Conservation (phyloP, 305 asterid genomes). For the Solanum hybrid region DNA sequence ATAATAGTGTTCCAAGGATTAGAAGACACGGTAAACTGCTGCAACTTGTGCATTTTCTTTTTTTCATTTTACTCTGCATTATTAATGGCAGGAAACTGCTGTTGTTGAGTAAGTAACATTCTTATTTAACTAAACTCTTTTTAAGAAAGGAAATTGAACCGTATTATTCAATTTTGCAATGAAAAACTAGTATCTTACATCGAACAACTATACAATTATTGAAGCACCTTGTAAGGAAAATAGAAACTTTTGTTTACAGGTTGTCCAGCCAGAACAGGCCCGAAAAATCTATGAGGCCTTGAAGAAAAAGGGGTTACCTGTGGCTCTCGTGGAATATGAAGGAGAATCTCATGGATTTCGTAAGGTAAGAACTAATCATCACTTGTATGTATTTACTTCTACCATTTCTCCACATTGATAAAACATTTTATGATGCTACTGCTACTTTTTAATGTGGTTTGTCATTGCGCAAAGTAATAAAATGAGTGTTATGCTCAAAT, state of each 20-base stretch:
- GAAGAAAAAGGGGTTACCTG: slow-evolving; percentile 75
- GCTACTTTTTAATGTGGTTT: neutral
- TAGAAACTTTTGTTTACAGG: slow-evolving; percentile 23
- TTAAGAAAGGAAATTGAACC: neutral
- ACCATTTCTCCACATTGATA: neutral
- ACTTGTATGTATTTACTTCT: neutral
- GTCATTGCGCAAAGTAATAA: neutral
- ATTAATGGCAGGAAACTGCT: neutral
- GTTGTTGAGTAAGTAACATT: neutral
- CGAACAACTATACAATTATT: neutral
- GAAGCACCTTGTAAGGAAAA: neutral
- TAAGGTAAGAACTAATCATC: slow-evolving; percentile 35
- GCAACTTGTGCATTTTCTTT: neutral
- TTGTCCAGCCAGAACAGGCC: slow-evolving; percentile 72
- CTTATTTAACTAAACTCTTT: neutral
- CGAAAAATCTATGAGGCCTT: slow-evolving; percentile 69
- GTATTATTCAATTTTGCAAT: neutral
- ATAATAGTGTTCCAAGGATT: slow-evolving; percentile 75
- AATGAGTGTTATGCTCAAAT: neutral
- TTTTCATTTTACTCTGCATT: neutral
- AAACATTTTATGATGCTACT: neutral
- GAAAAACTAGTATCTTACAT: neutral
- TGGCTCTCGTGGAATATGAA: slow-evolving; percentile 79
- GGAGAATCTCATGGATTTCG: slow-evolving; percentile 95
- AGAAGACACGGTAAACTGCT: slow-evolving; percentile 56